Evolutionary conservation across 257 asterid genomes (phyloP), one percentile per base, ranked within the genome.

Genomic region (Primulina tabacum): DNA sequence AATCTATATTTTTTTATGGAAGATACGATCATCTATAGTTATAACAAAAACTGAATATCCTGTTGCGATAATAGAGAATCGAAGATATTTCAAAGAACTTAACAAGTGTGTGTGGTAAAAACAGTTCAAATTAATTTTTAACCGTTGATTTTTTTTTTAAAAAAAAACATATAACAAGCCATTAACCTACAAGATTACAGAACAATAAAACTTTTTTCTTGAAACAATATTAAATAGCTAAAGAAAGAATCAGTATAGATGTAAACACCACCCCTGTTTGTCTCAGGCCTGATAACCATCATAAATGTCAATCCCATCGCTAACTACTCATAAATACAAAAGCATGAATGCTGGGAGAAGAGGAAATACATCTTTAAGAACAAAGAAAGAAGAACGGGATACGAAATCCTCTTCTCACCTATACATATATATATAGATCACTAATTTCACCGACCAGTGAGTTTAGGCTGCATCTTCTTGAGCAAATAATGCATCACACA

Each of bases 261-360:
- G 71, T 71, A 62, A 57, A 78, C 79, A 78, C 71, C 59, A 16
- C 69, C 30, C 24, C 34, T 62, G 65, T 67, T 43, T 64, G 9
- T 71, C 56, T 38, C 78, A 64, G 6, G 56, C 28, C 30, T 28
- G 43, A 35, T 35, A 35, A 12, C 68, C 74, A 71, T 68, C 17
- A 5, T 58, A 68, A 74, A 28, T 28, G 65, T 59, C 78, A 77
- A 81, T 73, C 75, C 47, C 24, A 72, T 72, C 70, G 53, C 76
- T 75, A 72, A 69, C 52, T 69, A 62, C 66, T 56, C 69, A 74
- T 72, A 74, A 77, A 43, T 62, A 73, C 67, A 75, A 62, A 50
- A 65, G 62, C 72, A 77, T 9, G 37, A 65, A 78, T 64, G 21
- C 57, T 17, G 57, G 57, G 21, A 50, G 57, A 50, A 16, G 62